phyloP scores from a whole-genome alignment of 2,329 filamentous ascomycete genomes.

The Fusarium ramigenum region DNA sequence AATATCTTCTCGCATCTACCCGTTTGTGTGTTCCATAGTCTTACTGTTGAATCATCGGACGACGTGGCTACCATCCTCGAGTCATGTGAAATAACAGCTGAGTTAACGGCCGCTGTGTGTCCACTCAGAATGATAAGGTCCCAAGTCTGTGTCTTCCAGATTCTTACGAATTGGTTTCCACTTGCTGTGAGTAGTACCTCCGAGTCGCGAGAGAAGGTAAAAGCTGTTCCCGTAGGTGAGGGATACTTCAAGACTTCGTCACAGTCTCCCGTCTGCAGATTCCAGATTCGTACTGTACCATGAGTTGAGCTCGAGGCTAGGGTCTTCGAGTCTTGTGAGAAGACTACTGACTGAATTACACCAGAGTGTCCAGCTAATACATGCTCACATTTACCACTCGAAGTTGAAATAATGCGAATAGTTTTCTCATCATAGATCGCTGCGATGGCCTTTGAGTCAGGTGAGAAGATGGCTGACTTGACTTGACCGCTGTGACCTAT shows the following conservation, averaged over 20 bases:
- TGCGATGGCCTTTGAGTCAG: not conserved
- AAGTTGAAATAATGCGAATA: not conserved
- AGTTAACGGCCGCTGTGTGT: not conserved
- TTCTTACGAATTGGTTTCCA: not conserved
- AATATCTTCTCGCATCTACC: not conserved
- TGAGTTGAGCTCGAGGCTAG: not conserved
- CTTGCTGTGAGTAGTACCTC: accelerated
- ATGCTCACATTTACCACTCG: not conserved
- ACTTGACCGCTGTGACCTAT: not conserved
- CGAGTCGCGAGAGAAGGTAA: not conserved
- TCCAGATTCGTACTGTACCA: not conserved
- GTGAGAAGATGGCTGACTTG: not conserved
- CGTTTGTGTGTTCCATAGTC: not conserved
- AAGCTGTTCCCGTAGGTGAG: accelerated
- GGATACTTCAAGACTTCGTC: not conserved
- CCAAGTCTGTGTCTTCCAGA: not conserved
- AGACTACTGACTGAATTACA: accelerated
- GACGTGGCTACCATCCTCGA: accelerated
- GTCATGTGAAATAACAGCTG: not conserved
- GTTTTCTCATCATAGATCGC: accelerated
- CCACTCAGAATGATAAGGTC: accelerated
- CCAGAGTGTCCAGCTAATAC: not conserved
- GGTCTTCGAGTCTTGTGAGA: accelerated
- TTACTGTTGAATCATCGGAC: not conserved
- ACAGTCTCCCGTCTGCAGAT: not conserved